Evolutionary conservation across 805 yeast species (phyloP).

Genomic region (Yarrowia sp.): DNA sequence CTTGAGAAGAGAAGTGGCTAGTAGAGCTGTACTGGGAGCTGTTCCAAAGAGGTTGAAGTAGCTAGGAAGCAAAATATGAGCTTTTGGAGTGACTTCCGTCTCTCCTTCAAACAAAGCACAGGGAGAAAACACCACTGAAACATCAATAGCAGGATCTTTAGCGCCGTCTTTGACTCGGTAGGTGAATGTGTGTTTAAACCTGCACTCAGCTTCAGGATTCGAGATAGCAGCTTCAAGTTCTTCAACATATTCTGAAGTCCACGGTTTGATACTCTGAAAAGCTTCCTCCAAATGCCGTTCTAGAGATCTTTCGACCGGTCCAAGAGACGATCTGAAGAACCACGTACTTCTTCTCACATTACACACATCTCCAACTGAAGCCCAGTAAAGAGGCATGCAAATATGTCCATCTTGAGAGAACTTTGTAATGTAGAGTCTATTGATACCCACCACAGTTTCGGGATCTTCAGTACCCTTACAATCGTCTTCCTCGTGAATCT

Average conservation of each 20-base stretch:
- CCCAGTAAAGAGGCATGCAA: slow-evolving; percentile 43
- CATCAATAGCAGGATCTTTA: slow-evolving; percentile 27
- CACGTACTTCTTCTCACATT: slow-evolving; percentile 40
- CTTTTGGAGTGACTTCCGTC: slow-evolving; percentile 15
- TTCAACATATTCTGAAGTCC: slow-evolving; percentile 34
- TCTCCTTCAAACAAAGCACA: slow-evolving; percentile 32
- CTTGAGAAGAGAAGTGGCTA: slow-evolving; percentile 30
- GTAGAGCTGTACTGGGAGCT: slow-evolving; percentile 28
- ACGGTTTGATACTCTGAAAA: slow-evolving; percentile 33
- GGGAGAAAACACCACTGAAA: slow-evolving; percentile 37
- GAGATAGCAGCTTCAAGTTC: slow-evolving; percentile 34
- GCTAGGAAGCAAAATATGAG: slow-evolving; percentile 6
- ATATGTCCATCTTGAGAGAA: slow-evolving; percentile 26
- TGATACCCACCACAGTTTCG: slow-evolving; percentile 38
- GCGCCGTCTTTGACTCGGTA: slow-evolving; percentile 29
- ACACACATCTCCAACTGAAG: slow-evolving; percentile 36
- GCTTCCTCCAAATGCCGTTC: slow-evolving; percentile 34
- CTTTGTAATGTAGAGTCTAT: slow-evolving; percentile 36
- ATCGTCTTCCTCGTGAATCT: slow-evolving; percentile 25
- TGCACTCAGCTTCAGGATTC: slow-evolving; percentile 35
- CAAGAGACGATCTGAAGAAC: slow-evolving; percentile 40
- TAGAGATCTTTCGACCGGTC: slow-evolving; percentile 40
- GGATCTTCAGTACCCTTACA: slow-evolving; percentile 11
- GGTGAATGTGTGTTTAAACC: slow-evolving; percentile 31
- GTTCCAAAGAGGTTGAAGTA: slow-evolving; percentile 20